Evolutionary conservation across 345 rosid species (phyloP), one percentile per base, ranked within the genome.

Genomic region (Cochlearia excelsa): DNA sequence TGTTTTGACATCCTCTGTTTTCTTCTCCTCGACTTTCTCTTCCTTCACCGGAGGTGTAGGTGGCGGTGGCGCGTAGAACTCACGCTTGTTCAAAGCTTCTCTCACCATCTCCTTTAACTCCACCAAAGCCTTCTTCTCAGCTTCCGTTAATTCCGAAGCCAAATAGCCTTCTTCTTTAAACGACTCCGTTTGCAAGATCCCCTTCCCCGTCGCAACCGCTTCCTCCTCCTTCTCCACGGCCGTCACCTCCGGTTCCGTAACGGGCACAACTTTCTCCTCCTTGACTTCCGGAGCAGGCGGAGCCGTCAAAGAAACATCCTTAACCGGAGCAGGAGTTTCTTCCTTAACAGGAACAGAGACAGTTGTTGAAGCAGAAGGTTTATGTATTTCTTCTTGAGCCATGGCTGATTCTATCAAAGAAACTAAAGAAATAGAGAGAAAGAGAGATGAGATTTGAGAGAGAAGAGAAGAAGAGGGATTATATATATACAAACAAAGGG

Each of bases 91-190:
- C 50, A 84, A 77, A 40, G 87, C 86, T 40, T 83, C 82, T 30
- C 75, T 82, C 31, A 86, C 78, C 6, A 84, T 59, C 10, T 71
- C 71, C 54, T 74, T 84, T 29, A 86, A 60, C 54, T 84, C 90
- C 0, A 69, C 84, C 23, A 82, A 76, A 1, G 84, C 83, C 9
- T 78, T 82, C 73, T 69, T 82, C 30, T 86, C 75, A 5, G 77
- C 16, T 31, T 80, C 80, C 1, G 83, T 65, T 55, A 84, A 76
- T 50, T 82, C 86, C 2, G 70, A 72, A 34, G 78, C 86, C 31
- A 76, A 67, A 66, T 87, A 80, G 51, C 79, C 78, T 75, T 87
- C 88, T 65, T 87, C 90, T 78, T 84, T 82, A 63, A 84, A 86
- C 16, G 88, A 82, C 7, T 61, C 76, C 29, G 82, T 59, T n/a